Base-by-base conservation (phyloP, 805 yeast species). In the Starmerella bombi region DNA sequence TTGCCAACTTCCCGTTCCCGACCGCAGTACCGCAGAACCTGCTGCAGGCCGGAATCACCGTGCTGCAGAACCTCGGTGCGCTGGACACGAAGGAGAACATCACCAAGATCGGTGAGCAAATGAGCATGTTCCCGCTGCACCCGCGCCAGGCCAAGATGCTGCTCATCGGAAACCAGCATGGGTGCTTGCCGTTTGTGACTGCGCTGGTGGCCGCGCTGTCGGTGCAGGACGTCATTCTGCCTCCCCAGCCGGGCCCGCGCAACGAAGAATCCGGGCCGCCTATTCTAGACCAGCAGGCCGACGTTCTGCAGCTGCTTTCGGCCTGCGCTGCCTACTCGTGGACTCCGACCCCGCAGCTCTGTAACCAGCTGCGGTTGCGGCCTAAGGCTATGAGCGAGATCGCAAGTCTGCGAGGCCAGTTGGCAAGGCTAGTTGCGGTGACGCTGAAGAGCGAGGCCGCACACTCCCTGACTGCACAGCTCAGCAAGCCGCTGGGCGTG, bases 141-240 rank as follows among this genome's bases (percentile, higher is more conserved):
- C 98, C 99, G 2, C 67, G 98, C 36, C 93, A 80, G 59, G 77
- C 97, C 2, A 86, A 86, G 56, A 83, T 91, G 71, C 65, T 91
- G 42, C 69, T 86, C 22, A 72, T 88, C 30, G 94, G 94, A 5
- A 81, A 84, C 57, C 96, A 91, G 58, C 74, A 72, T 33, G 78
- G 72, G 5, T 86, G 96, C 59, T 63, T 91, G 42, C 84, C 93
- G 0, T 88, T 82, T 55, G 70, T 91, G n/a, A 74, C 91, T 34
- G 91, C 96, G 0, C 69, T 91, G 40, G 96, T 91, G 1, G 80
- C 96, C 25, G 94, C 85, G 0, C 62, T 91, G 25, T 78, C 96
- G 0, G 96, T 91, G 33, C 96, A 96, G 4, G 93, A 86, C 53
- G 94, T 47, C 94, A 14, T 85, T 84, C 51, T 60, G 82, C 25